These are phyloP conservation scores for Fusarium heterosporum DNA, from an alignment of 2,329 filamentous ascomycete species.

Conservation along the genomic window DNA sequence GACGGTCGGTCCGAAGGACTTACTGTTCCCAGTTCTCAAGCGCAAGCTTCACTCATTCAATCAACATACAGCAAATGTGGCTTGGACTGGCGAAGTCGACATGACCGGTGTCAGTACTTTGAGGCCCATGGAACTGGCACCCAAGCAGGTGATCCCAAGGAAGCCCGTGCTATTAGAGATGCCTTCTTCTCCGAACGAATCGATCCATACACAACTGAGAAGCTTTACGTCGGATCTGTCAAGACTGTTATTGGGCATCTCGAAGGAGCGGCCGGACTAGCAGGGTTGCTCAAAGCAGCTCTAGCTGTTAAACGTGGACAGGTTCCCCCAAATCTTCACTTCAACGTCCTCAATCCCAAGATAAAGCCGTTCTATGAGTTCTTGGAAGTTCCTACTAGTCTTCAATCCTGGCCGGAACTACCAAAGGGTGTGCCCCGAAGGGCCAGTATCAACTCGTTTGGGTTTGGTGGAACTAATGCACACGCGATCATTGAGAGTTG, in stretches of 20 bases:
- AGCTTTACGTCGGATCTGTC: slow-evolving; percentile 3
- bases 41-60: background rate
- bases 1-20: background rate
- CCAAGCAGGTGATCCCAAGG: background rate
- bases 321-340: slow-evolving; percentile 52
- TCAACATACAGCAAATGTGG: background rate
- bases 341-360: slow-evolving; percentile 59
- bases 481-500: slow-evolving; percentile 28
- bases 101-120: slow-evolving; percentile 7
- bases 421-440: background rate
- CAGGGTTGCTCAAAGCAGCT: background rate
- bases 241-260: slow-evolving; percentile 6
- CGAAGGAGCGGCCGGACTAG: slow-evolving; percentile 1
- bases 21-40: background rate
- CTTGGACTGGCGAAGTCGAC: background rate
- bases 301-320: no score
- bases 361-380: slow-evolving; percentile 21
- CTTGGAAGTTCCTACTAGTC: slow-evolving; percentile 29
- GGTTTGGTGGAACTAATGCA: slow-evolving; percentile 30
- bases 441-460: slow-evolving; percentile 35
- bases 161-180: background rate
- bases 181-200: no score
- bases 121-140: slow-evolving; percentile 9
- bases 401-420: slow-evolving; percentile 10
- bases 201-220: no score